These are phyloP conservation scores for Abelmoschus esculentus DNA, from an alignment of 345 rosid genomes.

Conservation along the genomic window DNA sequence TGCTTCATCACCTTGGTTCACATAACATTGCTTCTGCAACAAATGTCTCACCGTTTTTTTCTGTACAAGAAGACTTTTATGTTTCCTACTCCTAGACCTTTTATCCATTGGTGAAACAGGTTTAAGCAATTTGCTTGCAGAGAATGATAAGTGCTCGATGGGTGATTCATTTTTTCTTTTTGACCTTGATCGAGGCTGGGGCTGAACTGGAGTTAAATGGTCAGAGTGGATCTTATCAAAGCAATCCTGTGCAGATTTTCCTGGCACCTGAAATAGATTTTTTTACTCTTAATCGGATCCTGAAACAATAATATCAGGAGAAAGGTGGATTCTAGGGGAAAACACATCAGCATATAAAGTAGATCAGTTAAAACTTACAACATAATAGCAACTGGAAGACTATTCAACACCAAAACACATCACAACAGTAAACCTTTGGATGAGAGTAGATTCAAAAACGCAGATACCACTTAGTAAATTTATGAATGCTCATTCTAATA, in stretches of 20 bases:
- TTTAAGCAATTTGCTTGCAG: constrained; percentile 65
- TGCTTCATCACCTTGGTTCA: constrained; percentile 38
- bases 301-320: not conserved
- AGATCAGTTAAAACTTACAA: not conserved
- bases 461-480: not conserved
- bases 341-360: constrained; percentile 1
- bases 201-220: constrained; percentile 49
- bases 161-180: constrained; percentile 32
- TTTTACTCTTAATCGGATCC: not conserved
- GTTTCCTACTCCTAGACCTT: constrained; percentile 21
- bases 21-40: constrained; percentile 43
- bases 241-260: constrained; percentile 79
- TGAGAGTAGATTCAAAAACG: not conserved
- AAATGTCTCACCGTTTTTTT: constrained; percentile 47
- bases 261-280: constrained; percentile 52
- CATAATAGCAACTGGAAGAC: not conserved
- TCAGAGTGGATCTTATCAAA: constrained; percentile 65
- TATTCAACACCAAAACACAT: not conserved
- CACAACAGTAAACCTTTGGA: not conserved
- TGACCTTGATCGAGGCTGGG: constrained; percentile 47
- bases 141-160: constrained; percentile 40
- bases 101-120: constrained; percentile 30
- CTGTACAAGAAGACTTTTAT: constrained; percentile 32
- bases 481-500: not conserved
- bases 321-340: not conserved